Evolutionary conservation across 2,329 filamentous ascomycete species (phyloP), one percentile per base, ranked within the genome.

Genomic region (Elsinoe batatas): DNA sequence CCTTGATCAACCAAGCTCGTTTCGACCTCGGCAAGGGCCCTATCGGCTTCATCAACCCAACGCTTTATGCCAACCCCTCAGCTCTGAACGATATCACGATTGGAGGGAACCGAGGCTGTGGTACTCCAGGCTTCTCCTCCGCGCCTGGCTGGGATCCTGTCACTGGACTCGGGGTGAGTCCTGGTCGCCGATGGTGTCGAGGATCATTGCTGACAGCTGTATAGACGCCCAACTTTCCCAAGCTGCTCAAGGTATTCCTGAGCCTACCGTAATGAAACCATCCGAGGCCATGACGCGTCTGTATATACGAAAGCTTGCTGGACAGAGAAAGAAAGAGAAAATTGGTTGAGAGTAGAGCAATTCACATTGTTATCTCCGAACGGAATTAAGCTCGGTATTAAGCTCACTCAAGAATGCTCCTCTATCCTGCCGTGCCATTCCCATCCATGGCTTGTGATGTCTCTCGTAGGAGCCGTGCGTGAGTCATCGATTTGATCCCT

Each of bases 1-100:
- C 74, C 1, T 61, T 77, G 20, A 66, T 74, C 61, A 74, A 74
- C 54, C 67, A 73, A 56, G 70, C 64, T n/a, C 61, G 71, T 15
- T 54, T 66, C 33, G 59, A 64, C 35, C 44, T 56, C 12, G 70
- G 70, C 20, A 74, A 74, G 63, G 60, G 64, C 12, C 58, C 65
- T 13, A 63, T 74, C 7, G 72, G 72, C 10, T 74, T 74, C 61
- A 60, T 72, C 54, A 74, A 74, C 53, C 71, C 72, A 1, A 64
- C 66, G 1, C 60, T 72, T n/a, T 79, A 79, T 59, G 71, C 70
- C 1, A 68, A 78, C 50, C 69, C 67, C 5, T 59, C 58, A 30
- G 62, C 64, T 1, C 63, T 74, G 44, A 72, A 71, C 53, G 71
- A 74, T 56, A 66, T 74, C 36, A 72, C 66, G 1, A 51, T 60